A percentile compares a stretch with the other conserved stretches of the same genome.
These are phyloP conservation scores for Neonothopanus nambi DNA, from an alignment of 1,284 basidiomycete genomes.

Conservation along the genomic window DNA sequence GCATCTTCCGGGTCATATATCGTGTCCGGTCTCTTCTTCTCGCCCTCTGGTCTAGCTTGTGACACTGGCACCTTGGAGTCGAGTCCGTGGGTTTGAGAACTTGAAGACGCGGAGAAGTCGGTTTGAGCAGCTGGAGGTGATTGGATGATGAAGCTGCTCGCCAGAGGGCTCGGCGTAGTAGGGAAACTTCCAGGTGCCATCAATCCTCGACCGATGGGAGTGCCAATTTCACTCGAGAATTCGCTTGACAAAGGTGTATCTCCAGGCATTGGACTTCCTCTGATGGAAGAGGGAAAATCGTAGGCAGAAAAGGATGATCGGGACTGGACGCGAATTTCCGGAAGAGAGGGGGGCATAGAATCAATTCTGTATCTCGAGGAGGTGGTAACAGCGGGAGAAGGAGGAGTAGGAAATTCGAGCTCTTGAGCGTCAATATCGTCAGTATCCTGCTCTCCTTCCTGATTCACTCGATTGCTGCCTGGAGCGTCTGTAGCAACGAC, in stretches of 20 bases:
- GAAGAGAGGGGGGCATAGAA: slow-evolving; percentile 52
- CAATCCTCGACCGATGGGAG: neutral
- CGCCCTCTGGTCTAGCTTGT: neutral
- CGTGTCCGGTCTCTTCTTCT: slow-evolving; percentile 24
- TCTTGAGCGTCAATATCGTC: slow-evolving; percentile 20
- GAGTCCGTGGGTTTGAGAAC: too few species aligned
- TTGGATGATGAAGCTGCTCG: slow-evolving; percentile 18
- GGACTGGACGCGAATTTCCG: slow-evolving; percentile 51
- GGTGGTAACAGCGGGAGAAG: slow-evolving; percentile 35
- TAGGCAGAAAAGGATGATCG: slow-evolving; percentile 31
- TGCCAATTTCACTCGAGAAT: too few species aligned
- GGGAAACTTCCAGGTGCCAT: slow-evolving; percentile 23
- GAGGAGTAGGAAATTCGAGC: slow-evolving; percentile 41
- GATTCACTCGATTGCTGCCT: neutral
- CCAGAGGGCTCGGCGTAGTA: slow-evolving; percentile 23
- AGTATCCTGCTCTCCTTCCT: slow-evolving; percentile 11
- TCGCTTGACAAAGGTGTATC: too few species aligned
- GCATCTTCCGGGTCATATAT: slow-evolving; percentile 29
- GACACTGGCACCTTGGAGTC: neutral
- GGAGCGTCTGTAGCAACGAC: neutral
- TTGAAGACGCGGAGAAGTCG: slow-evolving; percentile 3
- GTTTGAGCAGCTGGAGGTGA: neutral
- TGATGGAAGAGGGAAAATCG: slow-evolving; percentile 33
- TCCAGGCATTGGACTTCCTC: neutral
- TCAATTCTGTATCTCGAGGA: slow-evolving; percentile 41